phyloP scores from a whole-genome alignment of 2,329 filamentous ascomycete genomes.

The Fusarium praegraminearum region DNA sequence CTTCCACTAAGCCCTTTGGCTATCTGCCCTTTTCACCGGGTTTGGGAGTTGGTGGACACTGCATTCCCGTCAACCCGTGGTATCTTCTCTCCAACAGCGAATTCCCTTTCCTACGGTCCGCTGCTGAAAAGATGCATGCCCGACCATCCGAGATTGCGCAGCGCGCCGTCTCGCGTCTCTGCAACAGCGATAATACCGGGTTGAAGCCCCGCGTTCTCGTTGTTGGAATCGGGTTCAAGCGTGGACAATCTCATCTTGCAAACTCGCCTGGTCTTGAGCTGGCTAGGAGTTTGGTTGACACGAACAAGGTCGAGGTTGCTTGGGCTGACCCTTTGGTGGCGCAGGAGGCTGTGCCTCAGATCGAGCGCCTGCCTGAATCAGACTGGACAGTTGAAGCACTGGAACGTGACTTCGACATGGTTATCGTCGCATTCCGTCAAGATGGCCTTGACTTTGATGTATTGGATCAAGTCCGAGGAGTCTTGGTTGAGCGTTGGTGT shows the following conservation, averaged over 20 bases:
- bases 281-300: constrained; percentile 53
- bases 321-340: constrained; percentile 60
- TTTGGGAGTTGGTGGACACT: constrained; percentile 66
- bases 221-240: constrained; percentile 64
- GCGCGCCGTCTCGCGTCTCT: constrained; percentile 51
- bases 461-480: constrained; percentile 51
- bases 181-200: constrained; percentile 8
- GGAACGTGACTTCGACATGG: constrained; percentile 55
- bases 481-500: constrained; percentile 58
- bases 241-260: constrained; percentile 60
- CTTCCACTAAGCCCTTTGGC: constrained; percentile 65
- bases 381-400: constrained; percentile 56
- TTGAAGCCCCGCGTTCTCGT: constrained; percentile 54
- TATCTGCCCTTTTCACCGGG: constrained; percentile 62
- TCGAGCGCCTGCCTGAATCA: constrained; percentile 53
- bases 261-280: constrained; percentile 62
- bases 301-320: constrained; percentile 55
- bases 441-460: constrained; percentile 57
- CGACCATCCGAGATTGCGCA: constrained; percentile 57
- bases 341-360: constrained; percentile 56
- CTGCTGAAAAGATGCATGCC: constrained; percentile 58
- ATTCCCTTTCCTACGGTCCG: constrained; percentile 60
- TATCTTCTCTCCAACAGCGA: constrained; percentile 63
- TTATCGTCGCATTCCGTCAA: constrained; percentile 60
- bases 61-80: constrained; percentile 67